Evolutionary conservation across 169 alveolate species (phyloP).

Genomic region (Plasmodium reichenowi): DNA sequence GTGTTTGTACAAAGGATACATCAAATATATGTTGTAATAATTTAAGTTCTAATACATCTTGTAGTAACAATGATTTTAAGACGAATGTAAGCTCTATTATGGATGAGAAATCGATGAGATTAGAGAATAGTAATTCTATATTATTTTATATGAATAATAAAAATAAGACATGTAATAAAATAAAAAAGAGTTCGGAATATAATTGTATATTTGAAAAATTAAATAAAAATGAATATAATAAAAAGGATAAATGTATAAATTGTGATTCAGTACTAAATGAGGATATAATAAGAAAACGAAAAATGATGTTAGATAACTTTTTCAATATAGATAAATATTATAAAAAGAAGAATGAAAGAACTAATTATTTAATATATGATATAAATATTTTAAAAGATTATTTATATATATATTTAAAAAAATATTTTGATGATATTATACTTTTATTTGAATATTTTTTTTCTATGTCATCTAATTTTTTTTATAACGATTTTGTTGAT

Average conservation of each 20-base stretch:
- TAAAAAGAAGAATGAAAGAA: constrained; percentile 19
- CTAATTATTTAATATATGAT: constrained; percentile 48
- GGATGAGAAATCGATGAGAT: neutral
- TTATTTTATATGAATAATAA: neutral
- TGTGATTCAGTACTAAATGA: constrained; percentile 5
- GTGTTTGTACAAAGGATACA: no score
- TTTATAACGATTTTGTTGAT: neutral
- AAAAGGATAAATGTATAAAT: neutral
- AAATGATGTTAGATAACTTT: constrained; percentile 8
- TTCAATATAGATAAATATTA: constrained; percentile 26
- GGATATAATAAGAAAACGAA: constrained; percentile 13
- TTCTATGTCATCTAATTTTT: neutral
- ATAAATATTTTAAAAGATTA: constrained; percentile 69
- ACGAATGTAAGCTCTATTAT: no score
- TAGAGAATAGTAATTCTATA: neutral
- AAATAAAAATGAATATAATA: neutral
- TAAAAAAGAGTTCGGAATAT: neutral
- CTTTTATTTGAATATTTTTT: constrained; percentile 54
- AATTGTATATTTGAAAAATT: neutral
- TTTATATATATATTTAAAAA: constrained; percentile 37
- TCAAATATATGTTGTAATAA: no score
- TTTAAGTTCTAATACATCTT: neutral
- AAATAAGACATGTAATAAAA: neutral
- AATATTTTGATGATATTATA: constrained; percentile 63
- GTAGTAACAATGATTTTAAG: neutral